phyloP scores from a whole-genome alignment of 805 yeast genomes.

The Ogataea paradorogensis region DNA sequence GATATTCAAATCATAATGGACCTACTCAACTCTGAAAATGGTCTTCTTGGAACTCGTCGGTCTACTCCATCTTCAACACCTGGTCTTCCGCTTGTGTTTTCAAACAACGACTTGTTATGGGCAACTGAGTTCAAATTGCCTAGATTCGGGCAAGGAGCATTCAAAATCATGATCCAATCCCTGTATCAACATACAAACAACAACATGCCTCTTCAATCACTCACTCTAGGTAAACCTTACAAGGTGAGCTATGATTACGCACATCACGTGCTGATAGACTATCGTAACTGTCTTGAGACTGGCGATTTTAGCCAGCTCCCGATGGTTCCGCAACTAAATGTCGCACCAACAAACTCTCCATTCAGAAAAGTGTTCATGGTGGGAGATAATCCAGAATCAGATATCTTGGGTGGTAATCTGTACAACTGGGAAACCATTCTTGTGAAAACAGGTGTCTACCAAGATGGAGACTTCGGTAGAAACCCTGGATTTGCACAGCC shows the following conservation, averaged over 20 bases:
- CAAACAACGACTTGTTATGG: constrained; percentile 85
- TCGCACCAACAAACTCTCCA: constrained; percentile 38
- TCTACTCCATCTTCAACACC: constrained; percentile 38
- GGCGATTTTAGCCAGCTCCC: constrained; percentile 15
- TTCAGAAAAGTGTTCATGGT: constrained; percentile 81
- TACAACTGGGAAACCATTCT: constrained; percentile 89
- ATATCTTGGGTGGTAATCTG: constrained; percentile 82
- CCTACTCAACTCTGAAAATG: constrained; percentile 59
- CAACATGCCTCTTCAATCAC: constrained; percentile 42
- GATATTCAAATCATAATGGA: constrained; percentile 80
- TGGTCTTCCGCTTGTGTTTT: constrained; percentile 68
- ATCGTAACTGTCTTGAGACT: constrained; percentile 41
- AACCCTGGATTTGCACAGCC: constrained; percentile 39
- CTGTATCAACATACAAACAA: constrained; percentile 43
- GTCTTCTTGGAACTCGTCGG: constrained; percentile 62
- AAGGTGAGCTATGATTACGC: constrained; percentile 80
- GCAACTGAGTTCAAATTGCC: constrained; percentile 77
- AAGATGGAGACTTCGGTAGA: constrained; percentile 49
- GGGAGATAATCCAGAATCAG: constrained; percentile 95
- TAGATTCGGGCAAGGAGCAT: constrained; percentile 90
- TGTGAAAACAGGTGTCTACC: constrained; percentile 85
- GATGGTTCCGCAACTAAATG: constrained; percentile 45
- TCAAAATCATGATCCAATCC: constrained; percentile 59
- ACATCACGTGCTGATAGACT: constrained; percentile 59
- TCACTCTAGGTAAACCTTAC: constrained; percentile 80